These are phyloP conservation scores for Cladobotryum protrusum DNA, from an alignment of 2,329 filamentous ascomycete genomes.

Conservation along the genomic window DNA sequence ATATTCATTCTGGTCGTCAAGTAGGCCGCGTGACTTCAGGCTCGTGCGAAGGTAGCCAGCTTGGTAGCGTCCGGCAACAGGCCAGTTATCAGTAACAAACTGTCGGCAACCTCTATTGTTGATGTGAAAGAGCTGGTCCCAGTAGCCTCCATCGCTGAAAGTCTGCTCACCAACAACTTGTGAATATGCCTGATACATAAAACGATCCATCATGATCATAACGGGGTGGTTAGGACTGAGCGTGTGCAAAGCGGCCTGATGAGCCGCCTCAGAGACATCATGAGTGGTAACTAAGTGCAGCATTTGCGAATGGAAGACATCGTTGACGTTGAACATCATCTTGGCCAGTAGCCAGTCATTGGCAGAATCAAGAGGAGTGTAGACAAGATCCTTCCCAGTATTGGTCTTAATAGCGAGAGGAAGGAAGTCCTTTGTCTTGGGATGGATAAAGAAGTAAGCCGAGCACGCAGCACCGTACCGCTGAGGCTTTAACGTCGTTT, in stretches of 20 bases:
- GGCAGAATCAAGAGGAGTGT: slow-evolving; percentile 37
- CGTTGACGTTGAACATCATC: slow-evolving; percentile 42
- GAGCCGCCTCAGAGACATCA: slow-evolving; percentile 36
- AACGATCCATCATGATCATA: slow-evolving; percentile 27
- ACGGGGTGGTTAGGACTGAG: slow-evolving; percentile 41
- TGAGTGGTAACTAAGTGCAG: slow-evolving; percentile 38
- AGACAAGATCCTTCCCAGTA: slow-evolving; percentile 27
- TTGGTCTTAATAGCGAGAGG: slow-evolving; percentile 45
- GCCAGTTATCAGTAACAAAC: slow-evolving; percentile 24
- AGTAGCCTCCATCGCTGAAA: slow-evolving; percentile 21
- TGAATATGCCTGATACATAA: slow-evolving; percentile 22
- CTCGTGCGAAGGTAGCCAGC: slow-evolving; percentile 33
- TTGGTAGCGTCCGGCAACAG: slow-evolving; percentile 26
- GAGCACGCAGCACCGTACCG: slow-evolving; percentile 36
- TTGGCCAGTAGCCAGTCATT: slow-evolving; percentile 47
- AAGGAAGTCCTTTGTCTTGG: slow-evolving; percentile 35
- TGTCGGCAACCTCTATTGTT: slow-evolving; percentile 22
- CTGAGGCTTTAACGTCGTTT: slow-evolving; percentile 12
- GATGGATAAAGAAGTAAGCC: slow-evolving; percentile 41
- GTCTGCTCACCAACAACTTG: slow-evolving; percentile 15
- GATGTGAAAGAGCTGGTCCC: slow-evolving; percentile 26
- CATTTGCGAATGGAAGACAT: slow-evolving; percentile 39
- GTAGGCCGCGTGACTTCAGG: slow-evolving; percentile 33
- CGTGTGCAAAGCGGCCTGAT: slow-evolving; percentile 38
- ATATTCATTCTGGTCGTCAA: slow-evolving; percentile 30